Evolutionary conservation across 257 asterid species (phyloP).

Genomic region (Buddleja alternifolia): DNA sequence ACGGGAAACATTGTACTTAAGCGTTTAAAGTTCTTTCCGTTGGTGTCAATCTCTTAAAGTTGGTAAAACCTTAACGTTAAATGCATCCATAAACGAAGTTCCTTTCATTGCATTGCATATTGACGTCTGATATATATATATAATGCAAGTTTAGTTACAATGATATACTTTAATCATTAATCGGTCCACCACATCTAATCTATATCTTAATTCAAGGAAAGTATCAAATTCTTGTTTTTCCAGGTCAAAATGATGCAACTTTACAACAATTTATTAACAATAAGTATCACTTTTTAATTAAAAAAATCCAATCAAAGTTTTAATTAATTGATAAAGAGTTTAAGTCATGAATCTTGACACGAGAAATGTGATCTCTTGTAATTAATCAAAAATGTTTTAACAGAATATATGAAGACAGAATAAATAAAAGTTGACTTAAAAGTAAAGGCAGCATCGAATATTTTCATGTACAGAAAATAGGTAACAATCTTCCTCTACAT

Average conservation of each 20-base stretch:
- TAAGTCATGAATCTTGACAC: not conserved
- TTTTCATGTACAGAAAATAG: conserved; percentile 32
- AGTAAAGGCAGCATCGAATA: conserved; percentile 40
- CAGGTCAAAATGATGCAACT: too few species aligned
- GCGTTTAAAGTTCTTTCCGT: too few species aligned
- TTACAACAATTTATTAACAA: too few species aligned
- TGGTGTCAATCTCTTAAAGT: too few species aligned
- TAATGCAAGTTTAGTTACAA: not conserved
- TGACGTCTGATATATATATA: conserved; percentile 7
- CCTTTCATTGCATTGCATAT: conserved; percentile 15
- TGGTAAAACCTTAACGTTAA: conserved; percentile 23
- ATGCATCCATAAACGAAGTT: not conserved
- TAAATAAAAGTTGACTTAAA: conserved; percentile 34
- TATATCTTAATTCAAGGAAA: too few species aligned
- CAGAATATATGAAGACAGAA: not conserved
- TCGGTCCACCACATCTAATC: too few species aligned
- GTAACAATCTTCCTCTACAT: conserved; percentile 17
- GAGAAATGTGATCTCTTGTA: not conserved
- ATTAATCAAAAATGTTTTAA: not conserved
- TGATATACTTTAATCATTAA: not conserved
- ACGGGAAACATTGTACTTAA: too few species aligned
- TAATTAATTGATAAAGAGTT: not conserved
- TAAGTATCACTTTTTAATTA: too few species aligned
- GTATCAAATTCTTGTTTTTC: too few species aligned
- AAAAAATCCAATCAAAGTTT: not conserved